Evolutionary conservation across 495 filamentous ascomycete genomes (phyloP), one percentile per base, ranked within the genome.

Genomic region (Penicillium turbatum): DNA sequence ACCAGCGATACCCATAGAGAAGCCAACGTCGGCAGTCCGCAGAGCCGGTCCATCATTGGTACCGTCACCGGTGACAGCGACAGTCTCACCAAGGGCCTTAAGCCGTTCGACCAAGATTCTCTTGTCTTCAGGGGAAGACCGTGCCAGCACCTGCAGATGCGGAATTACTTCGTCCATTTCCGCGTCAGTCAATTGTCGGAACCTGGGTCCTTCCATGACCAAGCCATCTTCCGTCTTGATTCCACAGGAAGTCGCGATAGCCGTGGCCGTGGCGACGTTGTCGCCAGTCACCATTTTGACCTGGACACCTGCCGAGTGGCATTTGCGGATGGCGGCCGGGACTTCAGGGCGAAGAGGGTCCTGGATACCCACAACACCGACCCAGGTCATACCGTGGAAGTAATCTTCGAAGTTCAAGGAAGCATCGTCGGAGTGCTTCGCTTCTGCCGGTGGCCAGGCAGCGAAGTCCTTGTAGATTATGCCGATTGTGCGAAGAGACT

Each of bases 261-360:
- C 89, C 50, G 82, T 81, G 26, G 90, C 90, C 12, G 90, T 95
- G 31, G 85, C 73, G 53, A 87, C 74, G 62, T 95, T 95, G 70
- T 95, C 90, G 27, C 90, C 73, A 8, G 90, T 95, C 43, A 95
- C 90, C 90, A 95, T 95, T 59, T 90, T 87, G 48, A 93, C 87
- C 48, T 87, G 73, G 9, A 95, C 89, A 53, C 90, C 90, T 10
- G 90, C 90, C 30, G 76, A 76, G 56, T 89, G 83, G 61, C 88
- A 92, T 57, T 79, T 78, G 48, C 72, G 72, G 36, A 95, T 90
- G 29, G 90, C 89, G 34, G 86, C 78, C 11, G 81, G 77, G 17
- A 95, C 90, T 56, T 90, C 90, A 2, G 83, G 81, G 46, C 84
- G 76, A 12, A 87, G 74, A 27, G 84, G 84, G 59, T 87, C 84